Evolutionary conservation across 768 basidiomycete genomes (phyloP), one percentile per base, ranked within the genome.

Genomic region (Mycena haematopus): DNA sequence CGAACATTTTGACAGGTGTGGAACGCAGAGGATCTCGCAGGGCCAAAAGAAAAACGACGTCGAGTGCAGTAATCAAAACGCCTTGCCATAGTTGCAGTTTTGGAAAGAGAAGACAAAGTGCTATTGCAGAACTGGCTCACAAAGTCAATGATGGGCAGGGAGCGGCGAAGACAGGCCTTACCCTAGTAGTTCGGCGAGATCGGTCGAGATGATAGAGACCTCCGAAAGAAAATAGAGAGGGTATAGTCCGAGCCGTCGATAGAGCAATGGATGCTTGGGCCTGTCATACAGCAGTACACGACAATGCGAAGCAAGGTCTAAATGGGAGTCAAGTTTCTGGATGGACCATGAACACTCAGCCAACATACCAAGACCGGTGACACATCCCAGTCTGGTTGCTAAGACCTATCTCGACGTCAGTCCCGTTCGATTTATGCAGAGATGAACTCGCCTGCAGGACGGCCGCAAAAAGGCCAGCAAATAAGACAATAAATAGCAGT

Each of bases 381-480:
- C 91, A 63, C 88, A 86, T 25, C 96, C 96, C 2, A 99, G 78
- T 65, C 90, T 82, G 47, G 89, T 86, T 6, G 94, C 88, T 45
- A 95, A 82, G 25, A 90, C 83, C 90, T 92, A 58, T 42, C 58
- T 44, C 44, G 25, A 40, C 51, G 42, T 59, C 36, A 42, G 27
- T 27, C 22, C 7, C 36, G 15, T n/a, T 24, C 27, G 33, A 46
- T 31, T 19, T 6, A 15, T 63, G 47, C 9, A 17, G 7, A 31
- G 5, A 31, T 24, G 33, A 19, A 73, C 74, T 40, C 49, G 86
- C 91, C 84, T 97, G 96, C 17, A 95, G 80, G 65, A 92, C 86
- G 2, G 91, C 89, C 17, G 93, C 95, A 58, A 92, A 87, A 9
- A 96, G 65, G 11, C 94, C 94, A 1, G 95, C 80, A 21, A 97